phyloP scores from a whole-genome alignment of 2,329 filamentous ascomycete species.

The Alternaria atra region DNA sequence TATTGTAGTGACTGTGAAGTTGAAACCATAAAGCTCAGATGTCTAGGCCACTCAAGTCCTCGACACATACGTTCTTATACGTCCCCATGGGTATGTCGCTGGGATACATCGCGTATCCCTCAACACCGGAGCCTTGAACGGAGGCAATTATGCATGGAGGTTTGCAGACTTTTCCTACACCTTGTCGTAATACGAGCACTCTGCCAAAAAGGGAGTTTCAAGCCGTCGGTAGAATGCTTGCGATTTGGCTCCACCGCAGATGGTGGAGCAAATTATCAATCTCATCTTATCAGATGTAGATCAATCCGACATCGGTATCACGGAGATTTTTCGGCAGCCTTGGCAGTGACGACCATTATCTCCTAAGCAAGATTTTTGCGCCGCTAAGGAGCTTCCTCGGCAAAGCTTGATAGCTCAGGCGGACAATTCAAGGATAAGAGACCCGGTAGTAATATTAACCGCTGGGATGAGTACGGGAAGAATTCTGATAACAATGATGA shows the following conservation, averaged over 20 bases:
- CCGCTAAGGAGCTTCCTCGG: neutral
- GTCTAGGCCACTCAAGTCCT: neutral
- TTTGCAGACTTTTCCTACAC: constrained; percentile 1
- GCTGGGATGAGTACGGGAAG: neutral
- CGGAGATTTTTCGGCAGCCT: neutral
- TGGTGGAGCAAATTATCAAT: neutral
- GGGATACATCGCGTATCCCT: neutral
- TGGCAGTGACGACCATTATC: neutral
- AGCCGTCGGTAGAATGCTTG: neutral
- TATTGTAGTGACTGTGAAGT: neutral
- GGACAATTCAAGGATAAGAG: neutral
- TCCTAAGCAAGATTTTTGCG: neutral
- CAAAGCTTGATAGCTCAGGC: neutral
- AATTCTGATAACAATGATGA: neutral
- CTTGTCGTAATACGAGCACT: constrained; percentile 3
- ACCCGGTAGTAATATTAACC: neutral
- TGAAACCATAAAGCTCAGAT: neutral
- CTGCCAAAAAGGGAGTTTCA: neutral
- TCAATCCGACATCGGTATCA: neutral
- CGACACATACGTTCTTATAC: neutral
- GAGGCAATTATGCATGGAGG: neutral
- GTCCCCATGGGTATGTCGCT: neutral
- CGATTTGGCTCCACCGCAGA: neutral
- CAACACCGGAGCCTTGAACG: neutral
- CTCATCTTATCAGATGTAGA: constrained; percentile 11